Base-by-base conservation (phyloP, 2,329 filamentous ascomycete species). In the Scedosporium apiospermum region DNA sequence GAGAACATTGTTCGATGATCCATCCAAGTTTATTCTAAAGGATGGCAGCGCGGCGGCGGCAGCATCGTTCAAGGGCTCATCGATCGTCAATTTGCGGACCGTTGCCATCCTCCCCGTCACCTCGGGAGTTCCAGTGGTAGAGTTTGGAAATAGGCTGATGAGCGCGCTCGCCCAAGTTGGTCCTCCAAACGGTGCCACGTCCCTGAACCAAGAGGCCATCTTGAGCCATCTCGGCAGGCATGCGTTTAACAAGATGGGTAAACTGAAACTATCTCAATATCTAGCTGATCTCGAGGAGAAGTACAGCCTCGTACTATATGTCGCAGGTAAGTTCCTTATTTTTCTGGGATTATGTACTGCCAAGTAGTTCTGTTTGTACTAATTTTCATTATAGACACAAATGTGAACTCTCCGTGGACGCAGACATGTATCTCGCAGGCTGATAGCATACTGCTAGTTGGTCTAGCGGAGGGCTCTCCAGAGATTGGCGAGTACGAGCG, bases 401-500 rank as follows among this genome's bases (percentile, higher is more conserved):
- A 88, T 65, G 95, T 98, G 69, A 98, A 96, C 69, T 91, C 96
- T 1, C 93, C 93, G 0, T 99, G 95, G 95, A 99, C 96, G 0
- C 92, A 97, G 70, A 98, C 95, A 0, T 99, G 96, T 72, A 97
- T 99, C 66, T 89, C 89, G 16, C 95, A 99, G 74, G 95, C 95
- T 1, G 95, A 99, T 74, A 97, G 93, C 68, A 97, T 99, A 66
- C 81, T 99, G 6, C 81, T 99, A 7, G 91, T 99, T 30, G 95
- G 92, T 0, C 77, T 98, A 14, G 95, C 93, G 0, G 95, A 98
- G 71, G 88, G 89, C 0, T 96, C 93, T 3, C 89, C 95, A 0
- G 88, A 84, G 55, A 95, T 98, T 67, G 95, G 95, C 51, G 96
- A 99, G 72, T 99, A 98, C 68, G 95, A 99, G 73, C 86, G 95